Evolutionary conservation across 2,329 filamentous ascomycete species (phyloP), one percentile per base, ranked within the genome.

Genomic region (Eurotiales sp.): DNA sequence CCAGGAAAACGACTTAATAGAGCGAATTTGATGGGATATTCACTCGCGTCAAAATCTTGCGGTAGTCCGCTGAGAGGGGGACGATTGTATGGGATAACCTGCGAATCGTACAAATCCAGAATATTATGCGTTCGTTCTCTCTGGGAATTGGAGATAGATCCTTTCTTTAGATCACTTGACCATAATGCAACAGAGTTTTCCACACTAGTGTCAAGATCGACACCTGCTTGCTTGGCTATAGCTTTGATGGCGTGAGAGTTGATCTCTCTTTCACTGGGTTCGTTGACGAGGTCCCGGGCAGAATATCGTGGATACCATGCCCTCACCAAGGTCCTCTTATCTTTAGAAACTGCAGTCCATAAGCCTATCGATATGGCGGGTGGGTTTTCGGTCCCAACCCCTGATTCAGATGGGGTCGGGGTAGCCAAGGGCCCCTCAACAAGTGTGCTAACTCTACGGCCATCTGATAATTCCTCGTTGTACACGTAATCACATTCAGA

Each of bases 391-490:
- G 56, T 36, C 8, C 54, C 48, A 52, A 30, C 23, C 55, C 59
- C 21, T 60, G 55, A 29, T 62, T 62, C 41, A 59, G 56, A 52
- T 63, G 62, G 17, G 65, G 62, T 52, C 15, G 55, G 46, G 12
- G 27, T 46, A 6, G 47, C 19, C 15, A 32, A 45, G 8, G 47
- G 21, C 8, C 52, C 29, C 4, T 55, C 47, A 1, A 46, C 30
- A 8, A 59, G 55, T 4, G 47, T 43, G 15, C 15, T 53, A 49
- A 64, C 58, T 5, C 61, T 27, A 51, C 64, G 67, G 0, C 70
- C 76, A 56, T 77, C 70, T 11, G 86, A 87, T n/a, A 96, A 77
- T 65, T 99, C 93, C 57, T 95, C 88, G 57, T 97, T 99, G 52
- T 87, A 87, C 1, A 87, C 80, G 64, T 91, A 89, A 29, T 80